Evolutionary conservation across 2,329 filamentous ascomycete species (phyloP).

Genomic region (Pseudopyricularia cyperi): DNA sequence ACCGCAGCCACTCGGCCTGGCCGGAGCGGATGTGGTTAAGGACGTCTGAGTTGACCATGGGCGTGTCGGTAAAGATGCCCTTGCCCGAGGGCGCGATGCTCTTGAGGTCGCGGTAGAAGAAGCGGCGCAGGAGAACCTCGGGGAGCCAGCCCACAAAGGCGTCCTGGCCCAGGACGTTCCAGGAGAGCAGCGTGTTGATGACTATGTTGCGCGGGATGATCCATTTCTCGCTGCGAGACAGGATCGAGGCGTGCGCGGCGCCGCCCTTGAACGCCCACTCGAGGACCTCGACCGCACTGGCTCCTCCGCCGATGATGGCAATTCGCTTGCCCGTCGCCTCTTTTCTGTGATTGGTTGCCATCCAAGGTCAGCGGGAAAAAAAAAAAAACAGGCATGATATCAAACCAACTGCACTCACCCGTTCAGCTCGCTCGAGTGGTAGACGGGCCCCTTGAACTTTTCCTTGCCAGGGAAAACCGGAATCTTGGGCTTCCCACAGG

Average conservation of each 20-base stretch:
- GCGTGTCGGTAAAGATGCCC: conserved; percentile 71
- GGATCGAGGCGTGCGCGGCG: conserved; percentile 56
- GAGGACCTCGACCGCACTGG: conserved; percentile 69
- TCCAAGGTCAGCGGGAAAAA: too few species aligned
- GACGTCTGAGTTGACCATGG: conserved; percentile 77
- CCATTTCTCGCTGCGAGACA: conserved; percentile 74
- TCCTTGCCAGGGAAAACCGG: conserved; percentile 58
- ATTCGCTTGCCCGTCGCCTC: conserved; percentile 63
- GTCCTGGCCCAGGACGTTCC: conserved; percentile 71
- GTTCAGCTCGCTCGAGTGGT: conserved; percentile 64
- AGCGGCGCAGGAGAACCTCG: conserved; percentile 57
- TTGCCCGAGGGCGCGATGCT: conserved; percentile 57
- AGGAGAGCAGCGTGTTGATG: conserved; percentile 57
- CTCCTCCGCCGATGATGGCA: conserved; percentile 65
- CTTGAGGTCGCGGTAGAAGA: conserved; percentile 74
- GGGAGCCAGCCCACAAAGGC: conserved; percentile 67
- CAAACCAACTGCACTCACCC: too few species aligned
- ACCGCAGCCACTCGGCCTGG: conserved; percentile 65
- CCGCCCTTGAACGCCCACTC: conserved; percentile 61
- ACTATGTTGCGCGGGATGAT: conserved; percentile 72
- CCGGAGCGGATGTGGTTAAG: conserved; percentile 56
- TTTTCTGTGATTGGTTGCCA: conserved; percentile 26
- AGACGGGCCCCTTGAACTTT: conserved; percentile 57
- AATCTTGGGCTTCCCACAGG: conserved; percentile 64
- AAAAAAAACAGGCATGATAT: too few species aligned